Conservation (phyloP, 495 filamentous ascomycete species). For the Aspergillus egyptiacus region DNA sequence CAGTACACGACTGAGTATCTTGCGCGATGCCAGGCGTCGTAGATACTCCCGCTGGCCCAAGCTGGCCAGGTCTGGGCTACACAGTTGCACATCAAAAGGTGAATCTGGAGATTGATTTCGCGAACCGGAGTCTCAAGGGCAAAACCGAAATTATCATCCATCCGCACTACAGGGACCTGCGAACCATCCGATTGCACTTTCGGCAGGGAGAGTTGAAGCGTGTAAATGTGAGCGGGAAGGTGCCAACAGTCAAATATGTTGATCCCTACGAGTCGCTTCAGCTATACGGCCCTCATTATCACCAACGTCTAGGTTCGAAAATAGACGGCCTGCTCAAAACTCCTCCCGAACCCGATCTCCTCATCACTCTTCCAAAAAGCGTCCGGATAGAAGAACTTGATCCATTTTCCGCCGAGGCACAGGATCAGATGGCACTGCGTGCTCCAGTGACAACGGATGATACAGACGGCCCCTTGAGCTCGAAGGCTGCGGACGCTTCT, state of each 20-base stretch:
- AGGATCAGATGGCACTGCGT: slow-evolving; percentile 41
- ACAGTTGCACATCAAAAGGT: slow-evolving; percentile 76
- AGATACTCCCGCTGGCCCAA: slow-evolving; percentile 30
- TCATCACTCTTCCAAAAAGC: slow-evolving; percentile 57
- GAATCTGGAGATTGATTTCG: slow-evolving; percentile 82
- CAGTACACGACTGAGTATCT: slow-evolving; percentile 36
- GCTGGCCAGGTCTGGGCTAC: slow-evolving; percentile 44
- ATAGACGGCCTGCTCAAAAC: slow-evolving; percentile 58
- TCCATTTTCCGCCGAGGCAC: slow-evolving; percentile 48
- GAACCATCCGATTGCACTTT: slow-evolving; percentile 71
- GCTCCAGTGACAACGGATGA: slow-evolving; percentile 30
- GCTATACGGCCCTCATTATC: slow-evolving; percentile 71
- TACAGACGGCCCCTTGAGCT: slow-evolving; percentile 31
- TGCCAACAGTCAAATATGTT: slow-evolving; percentile 51
- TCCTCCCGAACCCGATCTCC: slow-evolving; percentile 52
- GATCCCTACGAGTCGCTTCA: slow-evolving; percentile 67
- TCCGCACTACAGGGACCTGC: slow-evolving; percentile 59
- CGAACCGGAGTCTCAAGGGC: slow-evolving; percentile 65
- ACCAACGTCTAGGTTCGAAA: slow-evolving; percentile 63
- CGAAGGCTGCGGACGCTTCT: slow-evolving; percentile 32
- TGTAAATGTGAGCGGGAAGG: slow-evolving; percentile 64
- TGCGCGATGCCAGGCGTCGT: slow-evolving; percentile 45
- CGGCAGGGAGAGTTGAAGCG: slow-evolving; percentile 73
- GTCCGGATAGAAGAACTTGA: slow-evolving; percentile 62
- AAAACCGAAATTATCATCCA: slow-evolving; percentile 74